Base-by-base conservation (phyloP, 345 rosid species). In the Eucalyptus sideroxylon region DNA sequence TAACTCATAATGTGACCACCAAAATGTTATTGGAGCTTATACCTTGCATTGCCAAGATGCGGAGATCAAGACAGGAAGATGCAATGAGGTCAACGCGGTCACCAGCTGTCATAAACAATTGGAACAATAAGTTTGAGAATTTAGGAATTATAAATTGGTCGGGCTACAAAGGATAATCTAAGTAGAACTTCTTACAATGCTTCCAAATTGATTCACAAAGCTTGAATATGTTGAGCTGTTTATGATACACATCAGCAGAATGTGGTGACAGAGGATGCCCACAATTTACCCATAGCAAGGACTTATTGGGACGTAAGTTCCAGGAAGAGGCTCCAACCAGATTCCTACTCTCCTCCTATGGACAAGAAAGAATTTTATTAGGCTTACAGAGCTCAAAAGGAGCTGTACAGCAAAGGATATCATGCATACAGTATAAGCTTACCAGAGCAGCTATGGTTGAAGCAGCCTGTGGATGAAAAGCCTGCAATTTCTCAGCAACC, bases 221-320 rank as follows among this genome's bases (percentile, higher is more conserved):
- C 89, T 92, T 91, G 50, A 94, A 89, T 91, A 98, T 91, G 82
- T 92, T 90, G 56, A 92, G 93, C 93, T 95, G 97, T 87, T 92
- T 91, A 86, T 90, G 45, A 93, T 92, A 95, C 88, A 96, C 87
- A 53, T 93, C 90, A 49, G 93, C 91, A 87, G 96, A 95, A 77
- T 91, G 89, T 51, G 99, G 99, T 87, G 94, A 89, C 87, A 92
- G 91, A 49, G 99, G 99, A 93, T 97, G 99, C 88, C 99, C 99
- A 44, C 98, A 99, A 91, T 95, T 92, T 92, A 94, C 92, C 99
- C 99, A 98, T 53, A 98, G 95, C 93, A 97, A 92, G 77, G 98
- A 94, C 93, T 91, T 96, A 88, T 95, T 93, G 31, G 95, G 91
- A 77, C 82, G 87, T 59, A 93, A 92, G 90, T 85, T 91, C 92